Conservation (phyloP, 805 yeast genomes). For the Zygosaccharomyces siamensis region DNA sequence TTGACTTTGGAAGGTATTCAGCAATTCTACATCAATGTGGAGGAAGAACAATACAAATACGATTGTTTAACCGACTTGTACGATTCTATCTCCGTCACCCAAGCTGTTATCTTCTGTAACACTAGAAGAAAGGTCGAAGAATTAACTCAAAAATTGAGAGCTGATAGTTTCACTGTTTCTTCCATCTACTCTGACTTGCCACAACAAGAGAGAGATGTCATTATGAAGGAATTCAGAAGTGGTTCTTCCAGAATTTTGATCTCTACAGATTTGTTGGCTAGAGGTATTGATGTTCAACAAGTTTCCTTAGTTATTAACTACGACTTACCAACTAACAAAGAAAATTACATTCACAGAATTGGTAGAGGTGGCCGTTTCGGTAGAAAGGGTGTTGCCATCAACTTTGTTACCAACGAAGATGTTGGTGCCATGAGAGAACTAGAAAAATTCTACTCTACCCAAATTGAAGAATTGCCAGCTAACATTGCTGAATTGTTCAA, state of each 20-base stretch:
- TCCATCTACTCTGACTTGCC: constrained; percentile 97
- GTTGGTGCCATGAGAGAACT: constrained; percentile 66
- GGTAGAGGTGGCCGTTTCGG: constrained; percentile 99
- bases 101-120: constrained; percentile 97
- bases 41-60: constrained; percentile 88
- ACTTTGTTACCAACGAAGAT: constrained; percentile 82
- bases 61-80: constrained; percentile 92
- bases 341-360: constrained; percentile 94
- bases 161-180: constrained; percentile 82
- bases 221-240: constrained; percentile 92
- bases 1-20: constrained; percentile 90
- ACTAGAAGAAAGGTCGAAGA: constrained; percentile 93
- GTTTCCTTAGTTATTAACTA: constrained; percentile 93
- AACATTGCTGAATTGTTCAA: constrained; percentile 51
- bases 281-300: constrained; percentile 98
- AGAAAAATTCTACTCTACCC: constrained; percentile 68
- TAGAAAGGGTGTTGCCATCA: constrained; percentile 96
- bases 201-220: constrained; percentile 88
- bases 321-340: constrained; percentile 88
- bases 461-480: constrained; percentile 74
- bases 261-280: constrained; percentile 95
- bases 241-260: constrained; percentile 92
- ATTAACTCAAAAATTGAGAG: constrained; percentile 73
- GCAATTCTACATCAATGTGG: constrained; percentile 87
- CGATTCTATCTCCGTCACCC: constrained; percentile 92